Evolutionary conservation across 148 eudicot species (phyloP), one percentile per base, ranked within the genome.

Genomic region (Simmondsia chinensis): DNA sequence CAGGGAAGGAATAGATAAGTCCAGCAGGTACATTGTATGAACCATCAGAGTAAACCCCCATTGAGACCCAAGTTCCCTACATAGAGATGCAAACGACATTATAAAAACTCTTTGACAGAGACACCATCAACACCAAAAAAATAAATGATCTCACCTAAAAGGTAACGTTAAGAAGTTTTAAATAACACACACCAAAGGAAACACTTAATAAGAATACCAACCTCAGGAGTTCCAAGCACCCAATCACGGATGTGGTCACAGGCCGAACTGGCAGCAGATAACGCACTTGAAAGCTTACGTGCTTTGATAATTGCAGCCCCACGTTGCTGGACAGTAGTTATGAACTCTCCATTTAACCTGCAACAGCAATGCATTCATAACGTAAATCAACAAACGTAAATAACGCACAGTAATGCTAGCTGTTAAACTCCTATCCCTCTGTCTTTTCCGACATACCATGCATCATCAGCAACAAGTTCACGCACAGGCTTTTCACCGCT

Each of bases 141-240:
- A 42, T 9, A 33, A 19, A 21, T 2, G 4, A 10, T 20, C 20
- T 48, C 40, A 48, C 31, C 5, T 5, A 28, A 9, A 28, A 9
- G 31, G 9, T 5, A 9, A 9, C 6, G 31, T 5, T 5, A 9
- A 9, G 31, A 9, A 5, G 31, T 28, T 28, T 28, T 28, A 28
- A 28, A 28, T 28, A 28, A 9, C 31, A n/a, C n/a, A n/a, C n/a
- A n/a, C n/a, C n/a, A n/a, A n/a, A n/a, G 29, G 21, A 21, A 0
- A 14, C 4, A 12, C 32, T 33, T 26, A 25, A 19, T 38, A 36
- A 50, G 0, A 45, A 59, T 42, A 62, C 61, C 24, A 37, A 91
- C 97, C 97, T 91, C 95, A 8, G 97, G 88, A 46, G 97, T 91
- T 74, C 97, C 97, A 44, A 79, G 80, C 38, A 91, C 94, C 97